Evolutionary conservation across 2,329 filamentous ascomycete species (phyloP).

Genomic region (Zelopaecilomyces penicillatus): DNA sequence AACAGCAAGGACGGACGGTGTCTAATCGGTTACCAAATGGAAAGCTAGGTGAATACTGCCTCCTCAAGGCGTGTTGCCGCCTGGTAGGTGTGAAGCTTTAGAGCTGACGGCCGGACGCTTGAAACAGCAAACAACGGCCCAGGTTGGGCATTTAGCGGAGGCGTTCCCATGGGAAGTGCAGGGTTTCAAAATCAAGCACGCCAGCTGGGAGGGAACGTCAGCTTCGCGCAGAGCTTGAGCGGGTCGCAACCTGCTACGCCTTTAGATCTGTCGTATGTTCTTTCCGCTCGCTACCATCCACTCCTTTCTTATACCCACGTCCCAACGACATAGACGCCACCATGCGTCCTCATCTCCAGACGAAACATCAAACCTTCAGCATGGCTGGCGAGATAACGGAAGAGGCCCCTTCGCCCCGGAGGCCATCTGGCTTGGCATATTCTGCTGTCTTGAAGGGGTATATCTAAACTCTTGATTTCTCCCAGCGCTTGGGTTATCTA

Average conservation of each 20-base stretch:
- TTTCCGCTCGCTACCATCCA: slow-evolving; percentile 10
- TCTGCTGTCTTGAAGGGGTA: slow-evolving; percentile 25
- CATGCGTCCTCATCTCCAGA: slow-evolving; percentile 5
- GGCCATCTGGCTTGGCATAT: slow-evolving; percentile 14
- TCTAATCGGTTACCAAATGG: slow-evolving; percentile 55
- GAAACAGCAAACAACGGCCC: slow-evolving; percentile 40
- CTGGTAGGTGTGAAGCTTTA: slow-evolving; percentile 1
- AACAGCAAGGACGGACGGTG: slow-evolving; percentile 42
- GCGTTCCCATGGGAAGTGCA: slow-evolving; percentile 51
- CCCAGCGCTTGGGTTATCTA: not conserved
- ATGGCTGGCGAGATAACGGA: slow-evolving; percentile 8
- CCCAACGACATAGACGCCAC: not conserved
- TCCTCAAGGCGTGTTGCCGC: not conserved
- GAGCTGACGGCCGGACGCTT: slow-evolving; percentile 9
- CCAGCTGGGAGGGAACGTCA: slow-evolving; percentile 51
- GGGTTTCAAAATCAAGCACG: slow-evolving; percentile 44
- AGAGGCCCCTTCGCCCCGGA: slow-evolving; percentile 1
- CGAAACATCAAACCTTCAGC: slow-evolving; percentile 10
- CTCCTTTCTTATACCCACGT: not conserved
- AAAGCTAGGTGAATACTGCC: slow-evolving; percentile 45
- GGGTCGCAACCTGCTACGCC: slow-evolving; percentile 55
- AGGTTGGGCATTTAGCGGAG: slow-evolving; percentile 56
- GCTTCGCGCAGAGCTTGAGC: slow-evolving; percentile 58
- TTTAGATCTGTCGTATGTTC: slow-evolving; percentile 57
- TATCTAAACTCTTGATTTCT: slow-evolving; percentile 2